Percentiles rank a stretch among this genome's conserved stretches.
phyloP scores from a whole-genome alignment of 768 basidiomycete genomes.

The Coprinellus micaceus region DNA sequence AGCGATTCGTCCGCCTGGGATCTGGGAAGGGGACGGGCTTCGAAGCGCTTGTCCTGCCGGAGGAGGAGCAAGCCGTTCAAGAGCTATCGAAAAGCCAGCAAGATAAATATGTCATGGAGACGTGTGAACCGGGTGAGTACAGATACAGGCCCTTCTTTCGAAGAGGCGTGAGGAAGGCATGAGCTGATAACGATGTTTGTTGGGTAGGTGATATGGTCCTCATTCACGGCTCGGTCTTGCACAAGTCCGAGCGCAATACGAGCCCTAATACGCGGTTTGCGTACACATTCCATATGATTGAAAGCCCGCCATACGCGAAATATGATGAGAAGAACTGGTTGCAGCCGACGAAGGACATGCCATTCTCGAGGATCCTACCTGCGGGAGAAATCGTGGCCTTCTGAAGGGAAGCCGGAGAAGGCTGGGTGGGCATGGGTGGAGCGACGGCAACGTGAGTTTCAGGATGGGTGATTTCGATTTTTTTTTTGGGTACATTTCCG shows the following conservation, averaged over 20 bases:
- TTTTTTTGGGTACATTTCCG: too few relatives aligned
- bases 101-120: conserved; percentile 56
- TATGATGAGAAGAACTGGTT: conserved; percentile 96
- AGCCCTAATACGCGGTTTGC: conserved; percentile 81
- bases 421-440: too few relatives aligned
- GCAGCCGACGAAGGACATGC: conserved; percentile 81
- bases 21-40: conserved; percentile 78
- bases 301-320: conserved; percentile 60
- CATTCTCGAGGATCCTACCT: conserved; percentile 63
- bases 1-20: conserved; percentile 80
- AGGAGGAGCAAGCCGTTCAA: conserved; percentile 28
- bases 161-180: background rate
- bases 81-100: conserved; percentile 25
- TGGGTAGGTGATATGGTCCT: conserved; percentile 81
- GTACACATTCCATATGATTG: conserved; percentile 96
- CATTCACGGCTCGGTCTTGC: conserved; percentile 90
- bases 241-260: conserved; percentile 86
- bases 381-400: conserved; percentile 17
- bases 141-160: background rate
- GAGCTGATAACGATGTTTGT: background rate
- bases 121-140: conserved; percentile 65
- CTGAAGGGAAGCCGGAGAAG: background rate
- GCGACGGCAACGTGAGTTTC: too few relatives aligned
- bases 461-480: too few relatives aligned
- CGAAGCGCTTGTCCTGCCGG: conserved; percentile 49